Percentiles rank a stretch among this genome's conserved stretches.
Conservation (phyloP, 2,329 filamentous ascomycete genomes). For the Tolypocladium album region DNA sequence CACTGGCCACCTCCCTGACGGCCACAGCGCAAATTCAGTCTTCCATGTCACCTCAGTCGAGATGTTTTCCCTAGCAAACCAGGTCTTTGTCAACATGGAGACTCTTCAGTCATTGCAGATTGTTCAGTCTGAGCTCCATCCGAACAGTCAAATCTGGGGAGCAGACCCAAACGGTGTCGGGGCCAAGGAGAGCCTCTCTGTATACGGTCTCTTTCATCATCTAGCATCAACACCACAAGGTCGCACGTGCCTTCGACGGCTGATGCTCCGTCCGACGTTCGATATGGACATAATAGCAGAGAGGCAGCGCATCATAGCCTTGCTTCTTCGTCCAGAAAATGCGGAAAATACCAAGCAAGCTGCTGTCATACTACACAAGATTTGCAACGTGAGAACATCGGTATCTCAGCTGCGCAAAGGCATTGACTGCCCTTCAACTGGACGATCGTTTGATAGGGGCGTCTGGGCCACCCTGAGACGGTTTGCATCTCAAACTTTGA, state of each 20-base stretch:
- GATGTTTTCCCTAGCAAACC: conserved; percentile 59
- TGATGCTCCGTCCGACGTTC: conserved; percentile 70
- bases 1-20: conserved; percentile 50
- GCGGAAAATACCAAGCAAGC: conserved; percentile 41
- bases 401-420: conserved; percentile 69
- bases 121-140: conserved; percentile 70
- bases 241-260: conserved; percentile 59
- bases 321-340: conserved; percentile 61
- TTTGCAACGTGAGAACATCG: conserved; percentile 64
- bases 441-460: conserved; percentile 47
- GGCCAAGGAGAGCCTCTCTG: conserved; percentile 70
- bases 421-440: conserved; percentile 41
- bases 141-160: conserved; percentile 68
- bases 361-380: conserved; percentile 50
- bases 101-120: conserved; percentile 78
- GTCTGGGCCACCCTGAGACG: conserved; percentile 62
- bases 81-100: conserved; percentile 73
- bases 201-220: conserved; percentile 73
- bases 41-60: conserved; percentile 55
- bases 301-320: conserved; percentile 58
- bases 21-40: conserved; percentile 33
- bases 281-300: conserved; percentile 57
- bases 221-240: conserved; percentile 73
- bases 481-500: conserved; percentile 63
- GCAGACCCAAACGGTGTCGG: conserved; percentile 31